Percentiles rank a stretch among this genome's conserved stretches.
Conservation (phyloP, 306 rosid genomes). For the Quercus suber region DNA sequence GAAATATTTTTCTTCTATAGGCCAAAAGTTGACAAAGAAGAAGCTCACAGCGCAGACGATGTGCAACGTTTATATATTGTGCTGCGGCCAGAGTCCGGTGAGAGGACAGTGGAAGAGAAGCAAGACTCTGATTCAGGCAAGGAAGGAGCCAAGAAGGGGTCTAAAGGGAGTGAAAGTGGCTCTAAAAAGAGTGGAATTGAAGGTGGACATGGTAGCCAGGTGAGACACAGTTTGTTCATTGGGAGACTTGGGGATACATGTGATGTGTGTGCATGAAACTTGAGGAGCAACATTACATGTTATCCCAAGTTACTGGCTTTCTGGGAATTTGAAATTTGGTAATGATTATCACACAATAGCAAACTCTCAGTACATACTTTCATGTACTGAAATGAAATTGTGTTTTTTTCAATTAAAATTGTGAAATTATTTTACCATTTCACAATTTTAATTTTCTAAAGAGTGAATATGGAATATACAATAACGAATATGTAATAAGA, state of each 20-base stretch:
- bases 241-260: neutral
- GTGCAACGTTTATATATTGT: conserved; percentile 58
- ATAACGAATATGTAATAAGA: too few relatives aligned
- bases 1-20: conserved; percentile 64
- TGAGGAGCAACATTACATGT: too few relatives aligned
- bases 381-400: too few relatives aligned
- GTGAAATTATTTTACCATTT: too few relatives aligned
- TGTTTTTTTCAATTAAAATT: too few relatives aligned
- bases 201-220: conserved; percentile 48
- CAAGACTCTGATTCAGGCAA: conserved; percentile 25
- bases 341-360: too few relatives aligned
- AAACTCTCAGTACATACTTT: too few relatives aligned
- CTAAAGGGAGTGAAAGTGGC: neutral
- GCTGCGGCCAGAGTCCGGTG: conserved; percentile 46
- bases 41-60: conserved; percentile 47
- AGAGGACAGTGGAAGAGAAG: conserved; percentile 34
- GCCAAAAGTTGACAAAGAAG: conserved; percentile 51
- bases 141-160: conserved; percentile 26
- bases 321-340: neutral
- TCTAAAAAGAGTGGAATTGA: neutral
- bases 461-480: too few relatives aligned
- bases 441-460: too few relatives aligned
- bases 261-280: too few relatives aligned
- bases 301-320: neutral
- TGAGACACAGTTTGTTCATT: neutral